Evolutionary conservation across 148 eudicot genomes (phyloP).

Genomic region (Cornus kousa): DNA sequence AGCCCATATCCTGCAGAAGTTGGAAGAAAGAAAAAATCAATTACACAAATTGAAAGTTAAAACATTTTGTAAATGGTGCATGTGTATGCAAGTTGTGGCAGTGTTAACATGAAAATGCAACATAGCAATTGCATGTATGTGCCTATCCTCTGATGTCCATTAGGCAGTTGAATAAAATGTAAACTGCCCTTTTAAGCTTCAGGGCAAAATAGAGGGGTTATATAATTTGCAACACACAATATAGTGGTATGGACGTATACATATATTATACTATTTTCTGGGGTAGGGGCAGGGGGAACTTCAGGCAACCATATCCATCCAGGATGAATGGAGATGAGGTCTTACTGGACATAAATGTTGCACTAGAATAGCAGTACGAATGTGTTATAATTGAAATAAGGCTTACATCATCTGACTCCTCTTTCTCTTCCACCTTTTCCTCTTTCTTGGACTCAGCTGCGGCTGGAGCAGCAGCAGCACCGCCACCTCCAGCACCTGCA

Average conservation of each 20-base stretch:
- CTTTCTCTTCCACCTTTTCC: slow-evolving; percentile 55
- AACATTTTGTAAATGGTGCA: background rate
- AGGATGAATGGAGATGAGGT: too few relatives aligned
- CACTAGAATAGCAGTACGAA: background rate
- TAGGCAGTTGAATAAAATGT: too few relatives aligned
- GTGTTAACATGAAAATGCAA: background rate
- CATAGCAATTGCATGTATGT: background rate
- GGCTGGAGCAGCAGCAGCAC: slow-evolving; percentile 43
- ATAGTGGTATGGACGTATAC: too few relatives aligned
- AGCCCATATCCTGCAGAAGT: slow-evolving; percentile 37
- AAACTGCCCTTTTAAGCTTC: too few relatives aligned
- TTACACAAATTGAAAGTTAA: background rate
- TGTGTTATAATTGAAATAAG: background rate
- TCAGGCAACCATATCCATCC: too few relatives aligned
- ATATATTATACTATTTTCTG: slow-evolving; percentile 15
- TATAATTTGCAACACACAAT: too few relatives aligned
- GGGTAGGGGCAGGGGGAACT: too few relatives aligned
- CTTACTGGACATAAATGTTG: background rate
- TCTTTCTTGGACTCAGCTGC: slow-evolving; percentile 52
- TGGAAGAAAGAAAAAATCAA: background rate
- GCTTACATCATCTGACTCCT: slow-evolving; percentile 44
- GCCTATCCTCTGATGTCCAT: too few relatives aligned
- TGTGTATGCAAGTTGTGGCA: background rate
- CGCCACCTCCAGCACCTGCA: slow-evolving; percentile 26
- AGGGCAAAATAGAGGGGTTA: too few relatives aligned